Base-by-base conservation (phyloP, 2,329 filamentous ascomycete species). In the Aspergillus awamori region DNA sequence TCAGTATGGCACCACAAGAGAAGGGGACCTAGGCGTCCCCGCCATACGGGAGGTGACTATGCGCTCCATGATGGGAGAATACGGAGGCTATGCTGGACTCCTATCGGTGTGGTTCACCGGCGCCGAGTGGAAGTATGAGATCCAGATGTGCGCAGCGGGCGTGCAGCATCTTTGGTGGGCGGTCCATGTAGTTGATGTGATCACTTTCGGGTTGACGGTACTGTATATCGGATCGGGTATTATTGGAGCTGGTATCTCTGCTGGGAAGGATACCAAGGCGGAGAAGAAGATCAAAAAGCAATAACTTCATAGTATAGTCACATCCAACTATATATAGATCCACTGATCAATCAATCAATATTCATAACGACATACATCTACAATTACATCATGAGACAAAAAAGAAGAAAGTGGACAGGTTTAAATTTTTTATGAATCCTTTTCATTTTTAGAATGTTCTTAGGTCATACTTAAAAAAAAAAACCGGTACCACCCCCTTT, bases 61-160 rank as follows among this genome's bases (percentile, higher is more conserved):
- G 2, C 88, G 93, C 61, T 97, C 92, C 76, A 98, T 99, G 93
- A 99, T 99, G 95, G 95, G 95, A 59, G 91, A 91, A 59, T 99
- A 90, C 76, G 89, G 87, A n/a, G 95, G 95, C 20, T 95, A 97
- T 73, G 92, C 93, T 0, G 95, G 93, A 0, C 81, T 99, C 45
- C 78, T 99, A 43, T 95, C 90, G 63, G 84, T 91, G 0, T 99
- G 94, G 94, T 98, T 94, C 72, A 92, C 98, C 74, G 88, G 86
- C 82, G 5, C 33, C 4, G 86, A 90, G 74, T 99, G 95, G 95
- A 84, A 84, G 65, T 91, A 91, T 67, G 91, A 94, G 68, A 95
- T 95, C 68, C 82, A 81, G 8, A 90, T 86, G 65, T 99, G 95
- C 73, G 83, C 85, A 2, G 79, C 96, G 38, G 95, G 95, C 0